phyloP scores from a whole-genome alignment of 805 yeast species.

The Geotrichum ghanense region DNA sequence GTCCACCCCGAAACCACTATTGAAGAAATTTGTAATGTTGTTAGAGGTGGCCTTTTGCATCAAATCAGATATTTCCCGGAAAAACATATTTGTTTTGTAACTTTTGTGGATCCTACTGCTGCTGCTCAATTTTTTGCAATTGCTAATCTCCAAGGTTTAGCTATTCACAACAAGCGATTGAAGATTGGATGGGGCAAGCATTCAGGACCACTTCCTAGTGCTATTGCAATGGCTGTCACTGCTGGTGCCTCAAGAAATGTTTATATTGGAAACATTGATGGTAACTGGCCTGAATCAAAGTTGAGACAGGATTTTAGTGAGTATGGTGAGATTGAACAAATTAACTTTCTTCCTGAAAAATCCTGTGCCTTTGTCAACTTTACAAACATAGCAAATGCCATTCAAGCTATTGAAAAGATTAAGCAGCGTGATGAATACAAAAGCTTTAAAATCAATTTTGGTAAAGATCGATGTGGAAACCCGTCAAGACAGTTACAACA shows the following conservation, averaged over 20 bases:
- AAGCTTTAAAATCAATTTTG: constrained; percentile 74
- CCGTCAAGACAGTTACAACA: constrained; percentile 38
- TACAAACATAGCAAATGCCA: constrained; percentile 83
- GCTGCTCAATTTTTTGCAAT: constrained; percentile 96
- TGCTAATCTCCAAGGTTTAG: constrained; percentile 81
- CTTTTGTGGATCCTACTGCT: constrained; percentile 92
- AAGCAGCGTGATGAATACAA: constrained; percentile 54
- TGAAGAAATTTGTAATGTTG: constrained; percentile 92
- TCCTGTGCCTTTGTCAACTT: constrained; percentile 88
- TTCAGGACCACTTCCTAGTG: constrained; percentile 81
- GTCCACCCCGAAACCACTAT: constrained; percentile 78
- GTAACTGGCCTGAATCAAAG: constrained; percentile 36
- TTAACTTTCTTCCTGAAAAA: constrained; percentile 72
- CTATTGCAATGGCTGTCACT: constrained; percentile 78
- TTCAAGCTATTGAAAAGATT: constrained; percentile 85
- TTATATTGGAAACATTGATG: constrained; percentile 65
- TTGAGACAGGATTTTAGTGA: constrained; percentile 63
- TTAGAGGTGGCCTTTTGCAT: constrained; percentile 88
- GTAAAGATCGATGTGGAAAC: constrained; percentile 92
- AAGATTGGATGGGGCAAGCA: constrained; percentile 98
- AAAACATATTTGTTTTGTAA: constrained; percentile 85
- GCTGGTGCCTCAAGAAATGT: constrained; percentile 92
- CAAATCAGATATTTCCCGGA: constrained; percentile 70
- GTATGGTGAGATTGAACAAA: constrained; percentile 92
- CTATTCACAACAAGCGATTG: constrained; percentile 74